Percentiles rank a stretch among this genome's conserved stretches.
Evolutionary conservation across 768 basidiomycete genomes (phyloP).

Genomic region (Trametes cinnabarina): DNA sequence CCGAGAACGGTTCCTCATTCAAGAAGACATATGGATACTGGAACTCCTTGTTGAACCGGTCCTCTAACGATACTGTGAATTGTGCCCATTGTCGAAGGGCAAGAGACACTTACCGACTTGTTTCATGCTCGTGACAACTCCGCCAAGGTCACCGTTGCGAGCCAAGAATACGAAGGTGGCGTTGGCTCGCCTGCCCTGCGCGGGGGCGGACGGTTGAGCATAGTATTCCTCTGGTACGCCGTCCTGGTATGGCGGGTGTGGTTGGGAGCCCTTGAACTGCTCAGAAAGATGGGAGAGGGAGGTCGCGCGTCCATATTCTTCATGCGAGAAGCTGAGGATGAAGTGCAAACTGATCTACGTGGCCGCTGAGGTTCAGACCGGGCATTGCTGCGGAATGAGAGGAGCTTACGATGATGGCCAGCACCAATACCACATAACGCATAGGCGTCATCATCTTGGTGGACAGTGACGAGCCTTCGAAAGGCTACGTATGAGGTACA

Average conservation of each 20-base stretch:
- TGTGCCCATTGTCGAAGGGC: background rate
- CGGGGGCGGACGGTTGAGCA: constrained; percentile 14
- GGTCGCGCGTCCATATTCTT: constrained; percentile 47
- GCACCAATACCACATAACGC: constrained; percentile 51
- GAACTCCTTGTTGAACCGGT: constrained; percentile 58
- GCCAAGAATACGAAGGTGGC: constrained; percentile 57
- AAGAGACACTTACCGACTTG: constrained; percentile 40
- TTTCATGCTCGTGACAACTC: constrained; percentile 48
- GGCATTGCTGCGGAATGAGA: background rate
- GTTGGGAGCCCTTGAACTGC: constrained; percentile 17
- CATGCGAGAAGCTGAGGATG: constrained; percentile 49
- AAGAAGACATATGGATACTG: constrained; percentile 83
- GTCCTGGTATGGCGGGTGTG: constrained; percentile 50
- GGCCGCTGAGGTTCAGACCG: background rate
- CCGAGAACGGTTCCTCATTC: constrained; percentile 76
- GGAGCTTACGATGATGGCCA: constrained; percentile 31
- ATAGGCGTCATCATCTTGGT: constrained; percentile 56
- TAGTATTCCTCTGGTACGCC: constrained; percentile 45
- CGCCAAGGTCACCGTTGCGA: constrained; percentile 42
- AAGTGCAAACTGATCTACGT: constrained; percentile 55
- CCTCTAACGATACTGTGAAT: constrained; percentile 28
- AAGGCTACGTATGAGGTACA: constrained; percentile 6
- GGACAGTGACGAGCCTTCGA: constrained; percentile 1
- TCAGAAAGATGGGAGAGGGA: constrained; percentile 41
- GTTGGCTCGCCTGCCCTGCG: constrained; percentile 42